A percentile compares a stretch with the other conserved stretches of the same genome.
These are phyloP conservation scores for Pseudogymnoascus sp. DNA, from an alignment of 2,329 filamentous ascomycete species.

Conservation along the genomic window DNA sequence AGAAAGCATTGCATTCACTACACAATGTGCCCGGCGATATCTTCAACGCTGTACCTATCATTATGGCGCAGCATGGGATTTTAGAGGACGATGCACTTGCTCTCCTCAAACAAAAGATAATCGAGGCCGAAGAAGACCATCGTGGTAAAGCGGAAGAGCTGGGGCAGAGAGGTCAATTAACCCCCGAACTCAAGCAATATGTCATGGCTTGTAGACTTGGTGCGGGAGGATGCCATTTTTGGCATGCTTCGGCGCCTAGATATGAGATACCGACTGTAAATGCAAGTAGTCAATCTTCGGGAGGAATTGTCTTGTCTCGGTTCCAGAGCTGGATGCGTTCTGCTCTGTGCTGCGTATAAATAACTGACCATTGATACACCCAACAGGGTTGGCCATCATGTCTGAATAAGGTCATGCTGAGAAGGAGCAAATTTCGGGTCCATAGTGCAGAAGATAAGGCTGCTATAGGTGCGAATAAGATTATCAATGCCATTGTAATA, in stretches of 20 bases:
- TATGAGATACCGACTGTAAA: background rate
- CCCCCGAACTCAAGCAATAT: background rate
- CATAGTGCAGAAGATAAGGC: too few relatives aligned
- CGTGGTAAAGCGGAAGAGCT: background rate
- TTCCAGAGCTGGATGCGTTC: too few relatives aligned
- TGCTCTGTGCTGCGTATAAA: too few relatives aligned
- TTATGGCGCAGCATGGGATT: background rate
- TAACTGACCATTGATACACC: too few relatives aligned
- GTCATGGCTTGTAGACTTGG: background rate
- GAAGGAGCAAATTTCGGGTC: conserved; percentile 24
- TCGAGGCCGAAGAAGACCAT: background rate
- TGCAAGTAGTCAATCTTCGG: too few relatives aligned
- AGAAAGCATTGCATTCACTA: background rate
- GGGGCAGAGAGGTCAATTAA: background rate
- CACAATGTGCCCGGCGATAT: background rate
- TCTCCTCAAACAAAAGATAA: background rate
- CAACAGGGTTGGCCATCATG: too few relatives aligned
- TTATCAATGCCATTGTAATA: too few relatives aligned
- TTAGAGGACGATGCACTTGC: background rate
- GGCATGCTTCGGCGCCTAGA: background rate
- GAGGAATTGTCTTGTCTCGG: too few relatives aligned
- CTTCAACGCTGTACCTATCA: background rate
- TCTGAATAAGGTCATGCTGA: too few relatives aligned
- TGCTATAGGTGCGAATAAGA: too few relatives aligned
- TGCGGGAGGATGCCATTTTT: background rate